Percentiles rank a stretch among this genome's conserved stretches.
Conservation (phyloP, 148 eudicot species). For the Linanthus parryae region DNA sequence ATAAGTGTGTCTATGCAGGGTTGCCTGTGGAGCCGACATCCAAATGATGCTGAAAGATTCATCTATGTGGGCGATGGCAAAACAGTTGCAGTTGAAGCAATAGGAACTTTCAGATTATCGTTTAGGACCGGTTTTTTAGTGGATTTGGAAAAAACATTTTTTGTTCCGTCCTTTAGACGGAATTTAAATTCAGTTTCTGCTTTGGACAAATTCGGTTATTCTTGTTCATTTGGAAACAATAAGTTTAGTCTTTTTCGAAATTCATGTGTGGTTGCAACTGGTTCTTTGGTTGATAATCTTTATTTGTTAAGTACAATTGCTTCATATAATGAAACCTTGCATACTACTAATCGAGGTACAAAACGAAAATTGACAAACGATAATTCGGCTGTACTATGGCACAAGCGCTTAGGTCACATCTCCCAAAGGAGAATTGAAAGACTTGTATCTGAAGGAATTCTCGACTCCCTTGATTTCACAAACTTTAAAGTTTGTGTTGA, state of each 20-base stretch:
- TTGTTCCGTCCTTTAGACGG: background rate
- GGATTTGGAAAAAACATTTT: background rate
- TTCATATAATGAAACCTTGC: background rate
- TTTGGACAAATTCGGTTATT: too few relatives aligned
- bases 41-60: constrained; percentile 6
- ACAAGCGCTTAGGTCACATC: background rate
- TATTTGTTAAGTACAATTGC: background rate
- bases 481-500: background rate
- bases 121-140: background rate
- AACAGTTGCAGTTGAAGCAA: background rate
- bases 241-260: background rate
- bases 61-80: too few relatives aligned
- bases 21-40: background rate
- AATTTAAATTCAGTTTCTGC: too few relatives aligned
- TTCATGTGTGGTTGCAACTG: background rate
- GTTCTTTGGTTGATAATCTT: background rate
- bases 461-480: background rate
- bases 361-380: background rate
- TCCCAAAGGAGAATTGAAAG: background rate
- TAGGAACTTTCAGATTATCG: background rate
- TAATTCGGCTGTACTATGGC: background rate
- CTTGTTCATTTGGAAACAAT: too few relatives aligned
- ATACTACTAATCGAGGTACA: background rate
- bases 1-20: constrained; percentile 14
- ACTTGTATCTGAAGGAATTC: background rate